Conservation (phyloP, 1,284 basidiomycete species). For the Anthracocystis panici-leucophaei region DNA sequence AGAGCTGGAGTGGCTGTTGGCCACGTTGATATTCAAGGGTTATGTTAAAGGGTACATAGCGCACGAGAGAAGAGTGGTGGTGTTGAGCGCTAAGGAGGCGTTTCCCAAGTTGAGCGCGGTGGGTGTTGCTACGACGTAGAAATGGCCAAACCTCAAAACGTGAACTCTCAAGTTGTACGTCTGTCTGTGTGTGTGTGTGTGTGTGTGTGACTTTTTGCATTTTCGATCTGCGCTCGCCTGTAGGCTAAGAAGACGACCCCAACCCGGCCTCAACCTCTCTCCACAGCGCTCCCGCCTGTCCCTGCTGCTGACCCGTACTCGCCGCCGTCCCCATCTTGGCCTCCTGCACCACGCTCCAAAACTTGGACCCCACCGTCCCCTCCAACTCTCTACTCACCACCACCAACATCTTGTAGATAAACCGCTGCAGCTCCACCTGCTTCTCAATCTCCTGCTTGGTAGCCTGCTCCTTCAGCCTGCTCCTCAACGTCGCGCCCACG, state of each 20-base stretch:
- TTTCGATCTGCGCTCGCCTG: not conserved
- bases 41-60: slow-evolving; percentile 95
- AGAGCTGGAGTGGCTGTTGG: slow-evolving; percentile 90
- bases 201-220: not conserved
- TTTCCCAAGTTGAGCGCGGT: slow-evolving; percentile 75
- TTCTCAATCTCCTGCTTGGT: slow-evolving; percentile 98
- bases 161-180: too few relatives aligned
- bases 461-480: slow-evolving; percentile 80
- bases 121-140: slow-evolving; percentile 16
- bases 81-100: slow-evolving; percentile 82
- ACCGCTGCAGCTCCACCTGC: slow-evolving; percentile 88
- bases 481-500: slow-evolving; percentile 81
- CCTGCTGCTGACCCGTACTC: not conserved
- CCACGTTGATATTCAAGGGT: slow-evolving; percentile 91
- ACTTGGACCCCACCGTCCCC: slow-evolving; percentile 28
- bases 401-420: slow-evolving; percentile 84
- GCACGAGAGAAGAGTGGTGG: slow-evolving; percentile 92
- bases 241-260: slow-evolving; percentile 71
- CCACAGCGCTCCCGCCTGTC: slow-evolving; percentile 31
- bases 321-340: slow-evolving; percentile 14
- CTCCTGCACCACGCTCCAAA: slow-evolving; percentile 26
- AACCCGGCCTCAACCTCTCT: slow-evolving; percentile 36
- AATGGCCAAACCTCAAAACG: not conserved
- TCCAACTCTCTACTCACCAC: slow-evolving; percentile 73
- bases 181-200: slow-evolving; percentile 2